phyloP scores from a whole-genome alignment of 2,329 filamentous ascomycete species.

The Exophiala viscosa region DNA sequence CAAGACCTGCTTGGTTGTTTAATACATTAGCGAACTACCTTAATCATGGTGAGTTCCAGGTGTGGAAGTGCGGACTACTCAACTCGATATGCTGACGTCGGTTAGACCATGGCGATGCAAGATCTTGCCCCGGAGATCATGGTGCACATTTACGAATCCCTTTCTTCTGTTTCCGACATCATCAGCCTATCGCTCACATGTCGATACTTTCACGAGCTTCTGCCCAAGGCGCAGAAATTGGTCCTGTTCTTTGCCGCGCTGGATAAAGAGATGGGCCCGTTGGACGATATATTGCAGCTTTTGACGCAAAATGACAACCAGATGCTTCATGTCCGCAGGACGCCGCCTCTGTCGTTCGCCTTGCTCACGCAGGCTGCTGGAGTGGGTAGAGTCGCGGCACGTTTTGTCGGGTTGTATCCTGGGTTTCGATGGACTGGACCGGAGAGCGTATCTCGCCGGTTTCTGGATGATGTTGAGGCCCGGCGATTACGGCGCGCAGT shows the following conservation, averaged over 20 bases:
- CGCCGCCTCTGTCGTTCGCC: constrained; percentile 52
- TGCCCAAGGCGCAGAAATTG: constrained; percentile 52
- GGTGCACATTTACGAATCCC: constrained; percentile 54
- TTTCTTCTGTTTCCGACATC: constrained; percentile 51
- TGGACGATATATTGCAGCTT: constrained; percentile 57
- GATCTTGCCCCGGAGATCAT: constrained; percentile 57
- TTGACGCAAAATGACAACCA: constrained; percentile 60
- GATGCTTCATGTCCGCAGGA: constrained; percentile 52
- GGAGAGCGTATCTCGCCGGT: constrained; percentile 51
- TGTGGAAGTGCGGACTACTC: not conserved
- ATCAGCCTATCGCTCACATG: constrained; percentile 54
- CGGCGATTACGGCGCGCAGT: constrained; percentile 54
- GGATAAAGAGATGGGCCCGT: constrained; percentile 56
- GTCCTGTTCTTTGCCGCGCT: constrained; percentile 52
- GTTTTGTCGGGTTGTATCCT: constrained; percentile 60
- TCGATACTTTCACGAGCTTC: constrained; percentile 52
- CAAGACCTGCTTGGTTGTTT: not conserved
- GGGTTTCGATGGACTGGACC: constrained; percentile 61
- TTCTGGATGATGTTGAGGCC: constrained; percentile 49
- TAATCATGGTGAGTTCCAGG: not conserved
- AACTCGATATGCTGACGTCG: not conserved
- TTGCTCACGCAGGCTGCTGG: constrained; percentile 55
- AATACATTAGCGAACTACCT: not conserved
- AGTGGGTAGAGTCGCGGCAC: constrained; percentile 53
- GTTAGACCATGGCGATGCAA: constrained; percentile 50